phyloP scores from a whole-genome alignment of 2,329 filamentous ascomycete genomes.

The Dactylellina drechsleri region DNA sequence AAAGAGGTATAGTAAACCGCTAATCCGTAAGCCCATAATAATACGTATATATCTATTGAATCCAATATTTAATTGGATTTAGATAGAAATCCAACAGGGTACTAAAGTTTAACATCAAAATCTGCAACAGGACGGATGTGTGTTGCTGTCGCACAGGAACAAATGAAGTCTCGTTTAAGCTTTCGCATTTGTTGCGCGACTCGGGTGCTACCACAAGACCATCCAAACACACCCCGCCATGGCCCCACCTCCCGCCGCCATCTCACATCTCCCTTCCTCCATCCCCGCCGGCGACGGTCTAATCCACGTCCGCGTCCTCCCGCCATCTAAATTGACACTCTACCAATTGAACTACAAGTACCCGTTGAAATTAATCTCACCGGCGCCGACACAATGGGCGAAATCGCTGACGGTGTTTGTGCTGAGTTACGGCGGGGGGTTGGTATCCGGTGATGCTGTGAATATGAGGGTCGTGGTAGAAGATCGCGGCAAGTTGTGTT shows the following conservation, averaged over 20 bases:
- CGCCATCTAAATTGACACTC: slow-evolving; percentile 73
- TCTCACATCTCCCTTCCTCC: slow-evolving; percentile 18
- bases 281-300: slow-evolving; percentile 76
- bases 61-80: no score
- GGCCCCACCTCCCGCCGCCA: slow-evolving; percentile 2
- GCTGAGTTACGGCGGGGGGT: slow-evolving; percentile 91
- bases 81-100: no score
- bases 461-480: slow-evolving; percentile 66
- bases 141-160: slow-evolving; percentile 35
- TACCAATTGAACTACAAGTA: slow-evolving; percentile 87
- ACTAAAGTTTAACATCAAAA: no score
- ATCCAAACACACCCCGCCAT: slow-evolving; percentile 18
- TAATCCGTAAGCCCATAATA: background rate
- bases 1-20: no score
- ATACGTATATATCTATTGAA: no score
- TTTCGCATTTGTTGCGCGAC: slow-evolving; percentile 6
- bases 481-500: slow-evolving; percentile 54
- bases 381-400: slow-evolving; percentile 68
- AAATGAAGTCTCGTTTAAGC: background rate
- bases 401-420: slow-evolving; percentile 84
- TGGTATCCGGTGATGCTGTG: slow-evolving; percentile 87
- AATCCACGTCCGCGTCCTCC: slow-evolving; percentile 77
- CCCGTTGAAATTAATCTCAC: slow-evolving; percentile 90
- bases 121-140: slow-evolving; percentile 4
- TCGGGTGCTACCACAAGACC: background rate